Evolutionary conservation across 305 asterid genomes (phyloP).

Genomic region (Ilex paraguariensis): DNA sequence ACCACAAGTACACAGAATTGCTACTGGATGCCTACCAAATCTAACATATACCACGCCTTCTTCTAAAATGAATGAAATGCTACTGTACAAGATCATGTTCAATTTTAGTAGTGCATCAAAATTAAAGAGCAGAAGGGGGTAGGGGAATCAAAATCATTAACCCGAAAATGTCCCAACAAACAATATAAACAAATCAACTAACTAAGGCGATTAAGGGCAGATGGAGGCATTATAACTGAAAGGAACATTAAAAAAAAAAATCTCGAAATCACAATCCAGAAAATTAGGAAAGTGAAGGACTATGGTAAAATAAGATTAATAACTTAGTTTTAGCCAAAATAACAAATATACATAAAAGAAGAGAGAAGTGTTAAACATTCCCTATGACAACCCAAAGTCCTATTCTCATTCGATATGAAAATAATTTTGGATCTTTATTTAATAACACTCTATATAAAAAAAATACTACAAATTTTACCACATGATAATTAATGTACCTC

Average conservation of each 20-base stretch:
- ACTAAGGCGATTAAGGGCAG: conserved; percentile 43
- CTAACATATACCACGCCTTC: conserved; percentile 43
- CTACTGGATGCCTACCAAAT: conserved; percentile 25
- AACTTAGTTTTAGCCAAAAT: conserved; percentile 73
- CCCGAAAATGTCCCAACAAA: not conserved
- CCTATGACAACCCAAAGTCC: too few relatives aligned
- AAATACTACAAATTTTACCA: too few relatives aligned
- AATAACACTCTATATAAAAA: too few relatives aligned
- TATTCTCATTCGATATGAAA: too few relatives aligned
- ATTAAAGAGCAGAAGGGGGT: not conserved
- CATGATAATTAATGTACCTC: not conserved
- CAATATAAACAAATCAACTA: conserved; percentile 5
- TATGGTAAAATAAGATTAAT: not conserved
- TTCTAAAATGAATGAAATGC: conserved; percentile 31
- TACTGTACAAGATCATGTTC: conserved; percentile 11
- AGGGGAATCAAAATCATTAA: not conserved
- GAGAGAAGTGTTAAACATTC: too few relatives aligned
- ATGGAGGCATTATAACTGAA: conserved; percentile 43
- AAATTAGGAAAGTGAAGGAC: not conserved
- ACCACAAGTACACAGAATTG: not conserved
- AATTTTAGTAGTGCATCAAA: not conserved
- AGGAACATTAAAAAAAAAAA: not conserved
- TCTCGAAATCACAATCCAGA: not conserved
- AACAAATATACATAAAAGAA: too few relatives aligned
- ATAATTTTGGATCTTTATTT: too few relatives aligned